Conservation (phyloP, 495 filamentous ascomycete genomes). For the Elaphomyces granulatus region DNA sequence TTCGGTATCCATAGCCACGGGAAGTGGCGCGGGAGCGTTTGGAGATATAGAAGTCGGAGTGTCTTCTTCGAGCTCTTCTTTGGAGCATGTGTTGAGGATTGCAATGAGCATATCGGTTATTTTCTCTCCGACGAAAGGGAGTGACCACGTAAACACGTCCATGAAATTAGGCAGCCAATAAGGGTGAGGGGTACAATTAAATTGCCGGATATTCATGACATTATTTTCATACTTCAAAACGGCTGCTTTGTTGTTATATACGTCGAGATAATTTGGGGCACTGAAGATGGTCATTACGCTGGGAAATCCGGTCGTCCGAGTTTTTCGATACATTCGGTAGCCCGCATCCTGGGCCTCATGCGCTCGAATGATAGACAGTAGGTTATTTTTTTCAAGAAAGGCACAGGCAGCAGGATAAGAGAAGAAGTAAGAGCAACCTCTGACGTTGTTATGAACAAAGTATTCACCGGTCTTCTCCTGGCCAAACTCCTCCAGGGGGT, state of each 20-base stretch:
- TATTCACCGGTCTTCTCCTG: slow-evolving; percentile 96
- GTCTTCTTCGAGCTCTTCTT: slow-evolving; percentile 86
- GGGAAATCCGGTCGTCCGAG: slow-evolving; percentile 91
- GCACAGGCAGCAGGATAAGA: slow-evolving; percentile 96
- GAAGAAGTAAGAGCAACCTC: slow-evolving; percentile 98
- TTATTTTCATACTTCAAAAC: slow-evolving; percentile 99
- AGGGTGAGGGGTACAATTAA: slow-evolving; percentile 97
- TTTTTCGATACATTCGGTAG: slow-evolving; percentile 98
- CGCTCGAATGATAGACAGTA: slow-evolving; percentile 94
- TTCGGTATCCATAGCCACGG: slow-evolving; percentile 57
- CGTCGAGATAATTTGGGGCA: slow-evolving; percentile 93
- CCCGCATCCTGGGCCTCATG: slow-evolving; percentile 98
- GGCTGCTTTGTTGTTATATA: slow-evolving; percentile 99
- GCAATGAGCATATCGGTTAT: slow-evolving; percentile 99
- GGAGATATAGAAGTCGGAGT: slow-evolving; percentile 48
- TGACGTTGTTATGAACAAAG: slow-evolving; percentile 96
- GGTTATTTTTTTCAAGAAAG: slow-evolving; percentile 97
- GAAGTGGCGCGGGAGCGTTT: slow-evolving; percentile 54
- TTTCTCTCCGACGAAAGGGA: slow-evolving; percentile 98
- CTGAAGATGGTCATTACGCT: slow-evolving; percentile 99
- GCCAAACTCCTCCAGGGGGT: slow-evolving; percentile 97
- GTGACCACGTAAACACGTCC: slow-evolving; percentile 99
- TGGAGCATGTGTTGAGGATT: slow-evolving; percentile 93
- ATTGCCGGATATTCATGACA: slow-evolving; percentile 99
- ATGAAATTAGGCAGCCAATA: slow-evolving; percentile 99